Base-by-base conservation (phyloP, 805 yeast species). In the Ogataea trehaloabstinens region DNA sequence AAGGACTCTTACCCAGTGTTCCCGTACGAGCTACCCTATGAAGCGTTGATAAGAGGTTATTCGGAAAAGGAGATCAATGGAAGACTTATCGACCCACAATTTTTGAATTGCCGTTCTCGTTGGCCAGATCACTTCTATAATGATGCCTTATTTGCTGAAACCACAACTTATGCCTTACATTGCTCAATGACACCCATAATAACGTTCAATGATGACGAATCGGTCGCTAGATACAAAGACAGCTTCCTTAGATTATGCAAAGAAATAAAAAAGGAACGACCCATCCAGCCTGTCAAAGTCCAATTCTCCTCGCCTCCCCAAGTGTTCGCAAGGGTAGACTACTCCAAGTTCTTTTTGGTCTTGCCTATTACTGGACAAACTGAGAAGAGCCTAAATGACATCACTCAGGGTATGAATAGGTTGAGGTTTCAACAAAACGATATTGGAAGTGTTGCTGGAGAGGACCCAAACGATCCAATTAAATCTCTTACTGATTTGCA, bases 181-280 rank as follows among this genome's bases (percentile, higher is more conserved):
- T 39, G 49, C 28, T 49, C 56, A 4, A 37, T 59, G 22, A 41
- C 60, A 2, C 64, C 64, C 11, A 42, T 53, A n/a, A 42, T 59
- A 5, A 10, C 44, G 17, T 55, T 46, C 38, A 46, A 48, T 4
- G 20, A 31, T 2, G 13, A 24, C 12, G 40, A 38, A 11, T 37
- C 47, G 15, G 31, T 42, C 10, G 11, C 31, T 11, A 34, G 25
- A 18, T 54, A 46, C 37, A 45, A 44, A 27, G 35, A 34, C 15
- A 35, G 42, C 16, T 44, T 48, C 16, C 15, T 40, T 6, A 24
- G 27, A 13, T 19, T 43, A 24, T 30, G 49, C 27, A 35, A 34
- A 15, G 31, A 44, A 10, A 17, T 44, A 24, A 35, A 39, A 24
- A 29, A 40, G 17, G 31, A 41, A 6, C 28, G 24, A 18, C 31